phyloP scores from a whole-genome alignment of 108 stramenopile species.

The Asterionellopsis glacialis region DNA sequence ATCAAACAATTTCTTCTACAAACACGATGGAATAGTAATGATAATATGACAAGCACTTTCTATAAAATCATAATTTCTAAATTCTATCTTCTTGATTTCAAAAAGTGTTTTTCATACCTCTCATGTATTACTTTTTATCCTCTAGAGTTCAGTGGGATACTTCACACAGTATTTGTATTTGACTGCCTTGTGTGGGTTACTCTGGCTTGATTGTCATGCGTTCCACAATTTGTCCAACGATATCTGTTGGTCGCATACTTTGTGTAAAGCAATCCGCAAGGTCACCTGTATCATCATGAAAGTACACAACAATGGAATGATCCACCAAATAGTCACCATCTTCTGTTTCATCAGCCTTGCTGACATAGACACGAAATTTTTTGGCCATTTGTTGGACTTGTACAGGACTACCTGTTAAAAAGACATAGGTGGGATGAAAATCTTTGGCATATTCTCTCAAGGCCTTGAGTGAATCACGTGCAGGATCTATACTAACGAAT shows the following conservation, averaged over 20 bases:
- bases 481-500: constrained; percentile 97
- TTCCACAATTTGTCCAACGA: constrained; percentile 86
- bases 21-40: too few relatives aligned
- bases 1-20: too few relatives aligned
- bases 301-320: constrained; percentile 98
- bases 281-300: constrained; percentile 93
- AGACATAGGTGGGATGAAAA: constrained; percentile 90
- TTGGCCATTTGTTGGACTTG: constrained; percentile 95
- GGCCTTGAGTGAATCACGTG: constrained; percentile 94
- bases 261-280: constrained; percentile 98
- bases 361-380: constrained; percentile 96
- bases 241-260: constrained; percentile 87
- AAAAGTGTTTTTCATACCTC: too few relatives aligned
- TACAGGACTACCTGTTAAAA: constrained; percentile 91
- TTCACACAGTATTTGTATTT: constrained; percentile 1
- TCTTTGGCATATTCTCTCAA: constrained; percentile 90
- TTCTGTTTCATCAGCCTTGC: constrained; percentile 90
- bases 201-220: constrained; percentile 44
- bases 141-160: too few relatives aligned
- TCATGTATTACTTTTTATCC: too few relatives aligned
- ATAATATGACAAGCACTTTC: too few relatives aligned
- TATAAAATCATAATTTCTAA: too few relatives aligned
- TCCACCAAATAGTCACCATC: constrained; percentile 99
- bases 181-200: too few relatives aligned
- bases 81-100: too few relatives aligned